Evolutionary conservation across 306 rosid genomes (phyloP).

Genomic region (Prunus kanzakura): DNA sequence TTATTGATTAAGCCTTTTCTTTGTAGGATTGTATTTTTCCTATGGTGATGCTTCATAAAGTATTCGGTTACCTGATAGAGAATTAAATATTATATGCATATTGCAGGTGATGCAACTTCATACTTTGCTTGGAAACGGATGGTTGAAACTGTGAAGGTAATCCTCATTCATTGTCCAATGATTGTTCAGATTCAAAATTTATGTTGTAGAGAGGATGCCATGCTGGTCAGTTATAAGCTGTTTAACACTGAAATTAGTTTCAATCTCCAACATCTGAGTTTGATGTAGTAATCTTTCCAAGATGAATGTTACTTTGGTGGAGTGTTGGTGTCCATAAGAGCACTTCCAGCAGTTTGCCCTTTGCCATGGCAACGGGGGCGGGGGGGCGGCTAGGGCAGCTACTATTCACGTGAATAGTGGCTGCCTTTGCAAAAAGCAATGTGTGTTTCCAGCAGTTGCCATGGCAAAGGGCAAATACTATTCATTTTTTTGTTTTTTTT

Average conservation of each 20-base stretch:
- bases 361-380: too few species aligned
- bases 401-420: too few species aligned
- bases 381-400: too few species aligned
- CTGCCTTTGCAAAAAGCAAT: too few species aligned
- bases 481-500: too few species aligned
- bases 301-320: neutral
- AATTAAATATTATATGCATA: slow-evolving; percentile 21
- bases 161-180: slow-evolving; percentile 8
- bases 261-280: neutral
- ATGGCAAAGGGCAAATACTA: too few species aligned
- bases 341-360: too few species aligned
- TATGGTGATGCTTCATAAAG: neutral
- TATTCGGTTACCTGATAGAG: neutral
- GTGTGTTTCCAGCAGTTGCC: too few species aligned
- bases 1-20: slow-evolving; percentile 3
- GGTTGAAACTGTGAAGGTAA: slow-evolving; percentile 72
- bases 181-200: neutral
- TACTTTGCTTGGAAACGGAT: slow-evolving; percentile 61
- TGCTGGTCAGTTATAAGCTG: slow-evolving; percentile 2
- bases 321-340: neutral
- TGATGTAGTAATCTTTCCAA: neutral
- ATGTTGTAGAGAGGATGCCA: neutral
- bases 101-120: slow-evolving; percentile 52
- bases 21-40: neutral
- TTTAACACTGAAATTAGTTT: neutral